These are phyloP conservation scores for Kodamaea kaohsiungensis DNA, from an alignment of 805 yeast species.

Conservation along the genomic window DNA sequence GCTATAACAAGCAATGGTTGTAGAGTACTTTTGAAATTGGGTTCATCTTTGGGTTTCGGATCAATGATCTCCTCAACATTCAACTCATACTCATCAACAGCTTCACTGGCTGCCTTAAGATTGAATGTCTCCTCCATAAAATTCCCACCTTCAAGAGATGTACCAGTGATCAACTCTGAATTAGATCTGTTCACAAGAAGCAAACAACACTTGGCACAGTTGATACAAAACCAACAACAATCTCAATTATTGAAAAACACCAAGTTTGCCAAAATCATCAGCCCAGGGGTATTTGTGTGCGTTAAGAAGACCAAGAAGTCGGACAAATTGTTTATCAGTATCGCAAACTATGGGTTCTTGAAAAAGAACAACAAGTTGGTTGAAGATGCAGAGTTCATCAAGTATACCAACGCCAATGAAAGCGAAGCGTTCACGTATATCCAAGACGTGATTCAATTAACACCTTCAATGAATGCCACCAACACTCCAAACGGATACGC, in stretches of 20 bases:
- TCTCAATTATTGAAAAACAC: constrained; percentile 63
- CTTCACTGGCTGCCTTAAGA: constrained; percentile 28
- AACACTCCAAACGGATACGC: constrained; percentile 79
- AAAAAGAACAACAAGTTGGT: constrained; percentile 69
- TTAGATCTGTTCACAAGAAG: constrained; percentile 43
- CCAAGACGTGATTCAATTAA: constrained; percentile 70
- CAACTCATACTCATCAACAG: constrained; percentile 22
- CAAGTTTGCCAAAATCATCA: constrained; percentile 58
- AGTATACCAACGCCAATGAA: constrained; percentile 25
- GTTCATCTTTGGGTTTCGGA: constrained; percentile 27
- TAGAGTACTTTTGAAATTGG: constrained; percentile 61
- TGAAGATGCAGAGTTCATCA: constrained; percentile 78
- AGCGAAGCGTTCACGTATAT: constrained; percentile 39
- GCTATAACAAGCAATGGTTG: constrained; percentile 86
- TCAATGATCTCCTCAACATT: constrained; percentile 13
- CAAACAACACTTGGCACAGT: constrained; percentile 40
- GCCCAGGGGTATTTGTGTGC: constrained; percentile 86
- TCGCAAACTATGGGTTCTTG: constrained; percentile 82
- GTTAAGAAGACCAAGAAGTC: constrained; percentile 50
- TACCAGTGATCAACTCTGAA: constrained; percentile 41
- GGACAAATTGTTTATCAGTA: constrained; percentile 65
- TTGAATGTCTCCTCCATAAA: constrained; percentile 49
- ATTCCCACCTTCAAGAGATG: constrained; percentile 62
- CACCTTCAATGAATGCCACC: constrained; percentile 72
- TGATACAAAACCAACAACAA: constrained; percentile 42